Base-by-base conservation (phyloP, 805 yeast genomes). In the Ogataea neopini region DNA sequence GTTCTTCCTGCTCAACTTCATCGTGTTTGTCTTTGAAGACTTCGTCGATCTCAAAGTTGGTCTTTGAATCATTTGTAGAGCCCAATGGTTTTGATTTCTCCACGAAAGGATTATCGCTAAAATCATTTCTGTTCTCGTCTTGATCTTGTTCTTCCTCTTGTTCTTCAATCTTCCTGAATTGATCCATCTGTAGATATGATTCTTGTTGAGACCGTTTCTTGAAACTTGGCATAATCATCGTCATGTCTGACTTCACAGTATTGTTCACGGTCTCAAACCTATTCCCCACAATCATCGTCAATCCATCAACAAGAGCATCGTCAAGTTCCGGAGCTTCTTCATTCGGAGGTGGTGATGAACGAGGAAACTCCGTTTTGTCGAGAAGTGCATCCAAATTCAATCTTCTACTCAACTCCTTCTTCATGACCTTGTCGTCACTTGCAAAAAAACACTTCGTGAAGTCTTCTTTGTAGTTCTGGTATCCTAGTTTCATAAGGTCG, bases 181-280 rank as follows among this genome's bases (percentile, higher is more conserved):
- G 41, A 14, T 49, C 41, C 47, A 45, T 26, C 17, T 34, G 45
- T 5, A 43, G 26, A 19, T 7, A 25, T 19, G 40, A 10, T 43
- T 39, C 32, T 40, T 35, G 39, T 6, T 35, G 45, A 13, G 25
- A 7, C 6, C 37, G 17, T 4, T 35, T 45, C 25, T 49, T 53
- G 43, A 60, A 54, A 6, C 52, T 60, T 1, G 75, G 72, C 44
- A 68, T 52, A 2, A 71, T 59, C 70, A 65, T 70, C 0, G 75
- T 69, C 69, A 71, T 66, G 47, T 69, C 74, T 5, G 67, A 58
- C n/a, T 52, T 56, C 17, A 52, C 44, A 6, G 40, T 40, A 8
- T 43, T 41, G 10, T 45, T 40, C 11, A 45, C 43, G 6, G 33
- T 44, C 14, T 37, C 56, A 37, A 45, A 48, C 22, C 44, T 50